Evolutionary conservation across 495 filamentous ascomycete species (phyloP).

Genomic region (Talaromyces adpressus): DNA sequence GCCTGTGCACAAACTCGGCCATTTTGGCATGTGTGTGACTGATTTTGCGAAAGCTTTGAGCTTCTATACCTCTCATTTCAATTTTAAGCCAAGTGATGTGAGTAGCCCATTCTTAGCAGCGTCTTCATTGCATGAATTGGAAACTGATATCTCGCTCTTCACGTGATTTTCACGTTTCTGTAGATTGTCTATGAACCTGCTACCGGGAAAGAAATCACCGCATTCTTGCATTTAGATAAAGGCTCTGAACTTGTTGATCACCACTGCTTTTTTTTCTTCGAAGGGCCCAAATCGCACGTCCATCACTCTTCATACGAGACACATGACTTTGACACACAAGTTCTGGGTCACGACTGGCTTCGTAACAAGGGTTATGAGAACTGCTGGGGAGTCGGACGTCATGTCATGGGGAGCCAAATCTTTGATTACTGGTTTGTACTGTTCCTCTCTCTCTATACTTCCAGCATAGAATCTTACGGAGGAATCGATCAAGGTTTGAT

Average conservation of each 20-base stretch:
- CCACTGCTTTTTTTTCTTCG: constrained; percentile 57
- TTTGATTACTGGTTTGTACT: constrained; percentile 63
- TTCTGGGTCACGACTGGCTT: constrained; percentile 62
- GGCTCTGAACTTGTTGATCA: constrained; percentile 55
- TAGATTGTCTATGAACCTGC: neutral
- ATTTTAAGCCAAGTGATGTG: constrained; percentile 41
- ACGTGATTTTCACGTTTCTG: neutral
- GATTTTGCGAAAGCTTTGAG: constrained; percentile 47
- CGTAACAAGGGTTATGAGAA: constrained; percentile 51
- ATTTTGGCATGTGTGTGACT: constrained; percentile 58
- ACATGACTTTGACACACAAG: constrained; percentile 62
- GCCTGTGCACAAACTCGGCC: constrained; percentile 61
- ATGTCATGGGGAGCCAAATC: constrained; percentile 65
- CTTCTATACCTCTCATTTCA: constrained; percentile 59
- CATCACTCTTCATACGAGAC: constrained; percentile 66
- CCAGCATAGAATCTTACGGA: too few species aligned
- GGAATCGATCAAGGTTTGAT: constrained; percentile 40
- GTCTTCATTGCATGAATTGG: too few species aligned
- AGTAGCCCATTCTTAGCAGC: neutral
- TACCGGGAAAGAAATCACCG: constrained; percentile 36
- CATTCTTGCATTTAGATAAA: constrained; percentile 55
- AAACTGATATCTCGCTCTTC: too few species aligned
- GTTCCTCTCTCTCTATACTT: neutral
- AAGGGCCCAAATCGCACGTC: constrained; percentile 46
- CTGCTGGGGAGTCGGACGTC: constrained; percentile 65